Base-by-base conservation (phyloP, 208 protist species). In the Herpetomonas muscarum region DNA sequence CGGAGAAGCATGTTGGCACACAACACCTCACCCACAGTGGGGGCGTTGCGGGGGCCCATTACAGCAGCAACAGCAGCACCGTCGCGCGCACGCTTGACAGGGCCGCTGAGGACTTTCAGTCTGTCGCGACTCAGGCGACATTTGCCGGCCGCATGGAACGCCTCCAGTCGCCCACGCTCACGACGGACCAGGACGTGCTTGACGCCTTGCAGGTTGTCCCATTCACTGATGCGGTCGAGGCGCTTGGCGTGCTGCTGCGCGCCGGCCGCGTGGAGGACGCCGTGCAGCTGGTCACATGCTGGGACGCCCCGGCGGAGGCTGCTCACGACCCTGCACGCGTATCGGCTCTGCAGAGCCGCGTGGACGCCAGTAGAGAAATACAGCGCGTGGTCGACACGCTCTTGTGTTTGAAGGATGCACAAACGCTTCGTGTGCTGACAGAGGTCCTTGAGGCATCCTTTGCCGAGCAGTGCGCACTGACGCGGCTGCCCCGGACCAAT, bases 231-330 rank as follows among this genome's bases (percentile, higher is more conserved):
- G 69, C 69, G 22, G 31, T 55, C 10, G 41, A 70, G 4, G 49
- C 62, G 3, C 51, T 65, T 13, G 61, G 63, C 17, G 48, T 29
- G 1, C 31, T 75, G 26, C 28, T 75, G 26, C 68, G 62, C n/a
- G 60, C 62, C 4, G 69, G 69, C 17, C 55, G 66, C 34, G 31
- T 54, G 1, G 56, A 46, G 5, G 41, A 53, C 9, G 69, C 69
- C 10, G 42, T 75, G 4, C 57, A 62, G 45, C 45, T 75, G 24
- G 47, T 37, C 5, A 39, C 57, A 0, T 61, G 59, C 24, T 75
- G 69, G 69, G 22, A 66, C 13, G 34, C 6, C 34, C 9, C 6
- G 9, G 13, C 13, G 34, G 34, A 13, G 34, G 34, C 9, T 39
- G 34, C 34, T n/a, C n/a, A n/a, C n/a, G n/a, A n/a, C n/a, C n/a